Base-by-base conservation (phyloP, 441 rosid genomes). In the Gossypium gossypioides region DNA sequence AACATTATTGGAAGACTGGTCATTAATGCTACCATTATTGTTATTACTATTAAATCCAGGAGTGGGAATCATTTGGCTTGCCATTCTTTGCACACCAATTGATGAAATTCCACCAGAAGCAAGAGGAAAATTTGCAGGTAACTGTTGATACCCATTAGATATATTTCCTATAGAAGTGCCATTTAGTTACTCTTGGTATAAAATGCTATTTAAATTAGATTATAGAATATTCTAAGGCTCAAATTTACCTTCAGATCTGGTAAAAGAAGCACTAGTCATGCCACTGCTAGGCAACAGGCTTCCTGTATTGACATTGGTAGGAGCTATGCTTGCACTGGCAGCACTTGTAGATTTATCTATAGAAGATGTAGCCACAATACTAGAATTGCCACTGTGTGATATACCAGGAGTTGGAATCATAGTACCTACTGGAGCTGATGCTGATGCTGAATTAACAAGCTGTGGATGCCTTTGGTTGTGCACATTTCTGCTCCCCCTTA, bases 341-440 rank as follows among this genome's bases (percentile, higher is more conserved):
- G 84, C 76, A 75, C 78, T 84, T 84, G 87, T 83, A 61, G 89
- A 78, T 25, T 90, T 72, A 79, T 88, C 98, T n/a, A 79, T 81
- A 48, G 96, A 89, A 73, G 98, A 86, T 16, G 92, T 69, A 37
- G 72, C 84, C 84, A 86, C 78, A 77, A 87, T 15, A 69, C 80
- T 88, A 24, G 93, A 80, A 86, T 84, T 91, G 69, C 86, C 92
- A 77, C 81, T 78, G 16, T 86, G 93, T 21, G 89, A 81, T 85
- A 96, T 86, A 63, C 99, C 99, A 78, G 99, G 99, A 15, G 97
- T 93, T 19, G 98, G 98, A 75, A 96, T 93, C 99, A 96, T 96
- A 19, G 97, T 86, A 72, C 89, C 89, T 79, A 82, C 76, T 5
- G 94, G 56, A 48, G 97, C 77, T 16, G 93, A 79, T 67, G 67